Base-by-base conservation (phyloP, 2,329 filamentous ascomycete species). In the Fusarium tjaetaba region DNA sequence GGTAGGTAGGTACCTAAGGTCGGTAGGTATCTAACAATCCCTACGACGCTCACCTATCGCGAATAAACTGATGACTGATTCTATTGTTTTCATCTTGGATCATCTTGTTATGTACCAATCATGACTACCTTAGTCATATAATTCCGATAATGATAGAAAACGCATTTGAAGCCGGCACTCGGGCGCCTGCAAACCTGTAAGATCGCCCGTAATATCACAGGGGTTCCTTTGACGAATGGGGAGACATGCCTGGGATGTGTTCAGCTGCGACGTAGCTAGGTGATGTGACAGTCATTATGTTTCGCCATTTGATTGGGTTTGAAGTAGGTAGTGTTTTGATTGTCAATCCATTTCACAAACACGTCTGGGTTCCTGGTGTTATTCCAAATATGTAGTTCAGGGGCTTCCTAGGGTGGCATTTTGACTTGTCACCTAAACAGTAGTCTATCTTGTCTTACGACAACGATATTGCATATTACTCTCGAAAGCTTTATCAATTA, bases 151-250 rank as follows among this genome's bases (percentile, higher is more conserved):
- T 20, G 32, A 14, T n/a, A 36, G 62, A 39, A 22, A 52, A 32
- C 43, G 26, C 16, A 48, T 38, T 41, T 51, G 24, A 42, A 70
- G 64, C 60, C 45, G 60, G 60, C 13, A 74, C 38, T 51, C 53
- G 60, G 58, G 71, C 71, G 68, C 57, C 70, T 74, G 56, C 55
- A 58, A 51, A 51, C 34, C 68, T 69, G 64, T 48, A 57, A 72
- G 64, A 72, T 60, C 67, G 48, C 45, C 71, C 24, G 61, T 57
- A 39, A 61, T 42, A 71, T 46, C 55, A 57, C 71, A 72, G 53
- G 71, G 68, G 68, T 66, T 53, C 51, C 48, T 63, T 42, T 46
- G 46, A 53, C 72, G 71, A 75, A 75, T 75, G 39, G 60, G 61
- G 43, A 61, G 65, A 38, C 58, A 52, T 57, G 32, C 28, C 65